Evolutionary conservation across 768 basidiomycete genomes (phyloP).

Genomic region (Serendipita sp.): DNA sequence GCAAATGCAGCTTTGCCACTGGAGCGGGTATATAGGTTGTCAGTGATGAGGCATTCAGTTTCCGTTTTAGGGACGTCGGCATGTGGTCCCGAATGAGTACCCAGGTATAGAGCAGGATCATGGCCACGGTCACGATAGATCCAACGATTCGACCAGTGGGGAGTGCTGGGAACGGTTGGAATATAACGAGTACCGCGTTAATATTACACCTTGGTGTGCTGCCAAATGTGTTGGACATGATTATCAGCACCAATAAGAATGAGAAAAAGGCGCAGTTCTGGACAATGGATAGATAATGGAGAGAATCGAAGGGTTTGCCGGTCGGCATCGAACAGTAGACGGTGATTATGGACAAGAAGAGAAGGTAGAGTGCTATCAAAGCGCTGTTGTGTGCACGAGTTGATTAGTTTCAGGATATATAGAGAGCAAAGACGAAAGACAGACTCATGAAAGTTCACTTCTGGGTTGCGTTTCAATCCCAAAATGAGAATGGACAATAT

Average conservation of each 20-base stretch:
- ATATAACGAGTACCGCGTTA: neutral
- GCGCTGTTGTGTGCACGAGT: neutral
- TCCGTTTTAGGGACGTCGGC: neutral
- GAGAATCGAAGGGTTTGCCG: neutral
- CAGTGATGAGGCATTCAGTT: neutral
- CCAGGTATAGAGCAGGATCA: neutral
- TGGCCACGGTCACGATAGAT: neutral
- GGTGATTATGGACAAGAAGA: constrained; percentile 4
- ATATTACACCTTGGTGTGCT: neutral
- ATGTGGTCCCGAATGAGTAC: neutral
- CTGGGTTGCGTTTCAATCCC: constrained; percentile 1
- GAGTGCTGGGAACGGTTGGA: neutral
- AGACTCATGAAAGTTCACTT: constrained; percentile 8
- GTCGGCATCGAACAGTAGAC: neutral
- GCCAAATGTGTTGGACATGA: neutral
- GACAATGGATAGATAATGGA: constrained; percentile 6
- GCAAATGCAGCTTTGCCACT: neutral
- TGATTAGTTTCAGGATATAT: neutral
- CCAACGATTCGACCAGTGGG: neutral
- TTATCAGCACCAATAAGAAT: neutral
- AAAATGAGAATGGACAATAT: constrained; percentile 1
- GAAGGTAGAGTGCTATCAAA: constrained; percentile 7
- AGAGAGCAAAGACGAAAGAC: neutral
- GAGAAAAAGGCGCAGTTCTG: constrained; percentile 8
- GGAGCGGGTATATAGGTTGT: no score